Base-by-base conservation (phyloP, 371 early-diverging fungal genomes). In the Zychaea mexicana region DNA sequence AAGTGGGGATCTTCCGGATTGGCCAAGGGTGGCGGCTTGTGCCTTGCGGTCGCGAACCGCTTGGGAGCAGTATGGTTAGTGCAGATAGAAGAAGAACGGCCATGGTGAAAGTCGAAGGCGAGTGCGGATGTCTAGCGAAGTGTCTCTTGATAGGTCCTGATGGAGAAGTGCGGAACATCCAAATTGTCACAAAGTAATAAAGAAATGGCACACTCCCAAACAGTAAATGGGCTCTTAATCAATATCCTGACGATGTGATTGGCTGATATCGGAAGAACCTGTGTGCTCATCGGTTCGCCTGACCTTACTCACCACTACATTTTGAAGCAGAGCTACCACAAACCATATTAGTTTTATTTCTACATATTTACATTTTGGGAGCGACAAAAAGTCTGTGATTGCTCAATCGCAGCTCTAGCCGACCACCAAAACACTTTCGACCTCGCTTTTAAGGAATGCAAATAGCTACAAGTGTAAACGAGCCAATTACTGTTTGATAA, bases 21-120 rank as follows among this genome's bases (percentile, higher is more conserved):
- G 88, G 88, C 8, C 65, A 84, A 8, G 86, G 84, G 1, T 86
- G 87, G 84, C 66, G 84, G 57, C 61, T 84, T 32, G 72, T 85
- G 47, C 63, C 73, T 27, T 68, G 85, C 61, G 67, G 68, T 58
- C 61, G 82, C 46, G 76, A 78, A 60, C 73, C 77, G 12, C 54
- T 77, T 6, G 74, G 83, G 10, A 73, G 73, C 52, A 64, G 74
- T 42, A 70, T 79, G 77, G 80, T 70, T 52, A 69, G 73, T 28
- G 62, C 60, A 0, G 79, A 77, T 24, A 61, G 77, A 21, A 60
- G 79, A 17, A 66, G 62, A 24, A 57, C 32, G 49, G 66, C 65
- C 1, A 57, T 55, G 56, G 42, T 33, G 26, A 32, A 70, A 17
- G 67, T 42, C 15, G 68, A 68, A 33, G 61, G 65, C n/a, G 72